Evolutionary conservation across 106 monocot species (phyloP).

Genomic region (Xerophyta viscosa): DNA sequence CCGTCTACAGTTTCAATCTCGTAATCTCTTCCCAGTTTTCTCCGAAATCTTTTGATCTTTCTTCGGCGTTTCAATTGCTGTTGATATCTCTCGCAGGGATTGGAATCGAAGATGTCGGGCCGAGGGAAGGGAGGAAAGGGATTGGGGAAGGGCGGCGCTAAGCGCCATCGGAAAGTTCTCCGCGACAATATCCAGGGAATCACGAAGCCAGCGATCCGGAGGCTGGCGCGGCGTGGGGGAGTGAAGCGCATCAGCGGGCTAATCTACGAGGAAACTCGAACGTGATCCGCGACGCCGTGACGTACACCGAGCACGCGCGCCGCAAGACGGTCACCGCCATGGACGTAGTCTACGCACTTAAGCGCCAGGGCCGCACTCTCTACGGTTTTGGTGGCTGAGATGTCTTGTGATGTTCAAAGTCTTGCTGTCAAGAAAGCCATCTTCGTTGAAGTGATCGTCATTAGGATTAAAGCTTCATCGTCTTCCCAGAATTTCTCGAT

Average conservation of each 20-base stretch:
- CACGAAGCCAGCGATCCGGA: conserved; percentile 86
- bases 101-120: conserved; percentile 26
- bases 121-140: conserved; percentile 65
- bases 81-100: no score
- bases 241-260: conserved; percentile 90
- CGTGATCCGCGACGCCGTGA: conserved; percentile 88
- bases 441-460: no score
- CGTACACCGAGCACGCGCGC: conserved; percentile 88
- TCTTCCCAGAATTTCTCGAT: no score
- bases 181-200: conserved; percentile 97
- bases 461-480: no score
- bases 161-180: conserved; percentile 81
- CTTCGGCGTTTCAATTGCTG: no score
- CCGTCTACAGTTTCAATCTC: no score
- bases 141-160: conserved; percentile 66
- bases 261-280: conserved; percentile 95
- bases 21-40: no score
- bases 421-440: not conserved
- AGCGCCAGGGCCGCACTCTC: conserved; percentile 74
- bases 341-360: conserved; percentile 92
- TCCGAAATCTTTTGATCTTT: no score
- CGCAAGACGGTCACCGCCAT: conserved; percentile 83
- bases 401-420: no score
- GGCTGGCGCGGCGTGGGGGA: conserved; percentile 73
- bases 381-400: conserved; percentile 63